Base-by-base conservation (phyloP, 495 filamentous ascomycete genomes). In the Podospora conica region DNA sequence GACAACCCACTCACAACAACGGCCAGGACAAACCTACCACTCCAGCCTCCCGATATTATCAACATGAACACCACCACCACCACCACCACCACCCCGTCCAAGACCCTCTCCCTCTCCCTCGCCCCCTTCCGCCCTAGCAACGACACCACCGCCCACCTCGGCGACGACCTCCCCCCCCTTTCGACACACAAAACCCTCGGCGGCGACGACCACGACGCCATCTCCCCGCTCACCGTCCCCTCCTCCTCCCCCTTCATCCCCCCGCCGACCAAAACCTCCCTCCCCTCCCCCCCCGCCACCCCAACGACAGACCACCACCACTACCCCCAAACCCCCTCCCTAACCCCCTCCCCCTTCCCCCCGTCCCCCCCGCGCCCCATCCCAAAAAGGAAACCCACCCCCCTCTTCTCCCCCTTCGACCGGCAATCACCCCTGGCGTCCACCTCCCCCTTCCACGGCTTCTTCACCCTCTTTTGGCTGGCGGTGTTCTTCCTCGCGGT, bases 391-490 rank as follows among this genome's bases (percentile, higher is more conserved):
- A n/a, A n/a, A n/a, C n/a, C 33, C 71, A 91, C 88, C 3, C 80
- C 84, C 33, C 85, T 84, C 61, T 89, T 90, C 70, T 88, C 88
- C 0, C 78, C 86, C 6, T 91, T 92, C 68, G 90, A 92, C 73
- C 81, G 86, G 12, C 85, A 87, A 65, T 90, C 90, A 75, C 79
- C 81, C 7, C 73, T 74, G 1, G 81, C 79, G 12, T 78, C 80
- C 12, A 80, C 84, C 18, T 86, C 83, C 24, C 83, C 85, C 9
- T 92, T 91, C 67, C 85, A 89, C 69, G 90, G 90, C 29, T 92
- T 92, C 75, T 92, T 90, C 68, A 89, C 87, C 1, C 81, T 92
- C 6, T 91, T 92, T 75, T 92, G 90, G 84, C 81, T 92, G 58
- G 80, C 80, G 3, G 85, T 90, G 65, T 80, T 79, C 23, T 73